Evolutionary conservation across 345 rosid species (phyloP), one percentile per base, ranked within the genome.

Genomic region (Corchorus capsularis): DNA sequence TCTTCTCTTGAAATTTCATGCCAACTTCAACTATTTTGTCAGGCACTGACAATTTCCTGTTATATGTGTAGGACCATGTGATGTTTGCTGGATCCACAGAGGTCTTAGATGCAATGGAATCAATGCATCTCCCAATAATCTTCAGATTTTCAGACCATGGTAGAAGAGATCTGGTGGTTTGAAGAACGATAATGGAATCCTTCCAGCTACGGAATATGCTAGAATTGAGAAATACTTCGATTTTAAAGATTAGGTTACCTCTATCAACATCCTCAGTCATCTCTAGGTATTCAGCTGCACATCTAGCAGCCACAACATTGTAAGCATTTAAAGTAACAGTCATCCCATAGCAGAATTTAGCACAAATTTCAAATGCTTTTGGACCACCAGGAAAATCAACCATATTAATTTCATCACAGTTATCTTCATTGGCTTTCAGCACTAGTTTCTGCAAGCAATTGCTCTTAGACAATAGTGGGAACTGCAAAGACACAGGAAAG

Each of bases 341-440:
- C 92, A 94, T 91, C 49, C 95, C 98, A 72, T 94, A 94, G 87
- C 98, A 94, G 83, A 93, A 94, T 80, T 94, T 94, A 1, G 97
- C 96, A 85, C 99, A 94, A 64, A 91, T 90, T 82, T 94, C 99
- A 72, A 94, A 94, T 56, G 99, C 91, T 81, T 89, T 87, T 13
- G 90, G 83, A 39, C 99, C 97, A 63, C 99, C 99, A 4, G 99
- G 98, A 64, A 94, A 87, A 83, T 89, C 94, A 59, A 55, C 75
- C 45, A 91, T 77, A 66, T 73, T 75, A 53, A 91, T 88, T 80
- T 89, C 97, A 67, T 90, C 84, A 7, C 83, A 86, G 46, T 77
- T 81, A 52, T 89, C 94, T 66, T 89, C 94, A 15, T 67, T 73
- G 32, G 86, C 93, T 43, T 86, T 71, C 64, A 49, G 76, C 70